Percentiles rank a stretch among this genome's conserved stretches.
Conservation (phyloP, 2,329 filamentous ascomycete genomes). For the Epichloe sp. region DNA sequence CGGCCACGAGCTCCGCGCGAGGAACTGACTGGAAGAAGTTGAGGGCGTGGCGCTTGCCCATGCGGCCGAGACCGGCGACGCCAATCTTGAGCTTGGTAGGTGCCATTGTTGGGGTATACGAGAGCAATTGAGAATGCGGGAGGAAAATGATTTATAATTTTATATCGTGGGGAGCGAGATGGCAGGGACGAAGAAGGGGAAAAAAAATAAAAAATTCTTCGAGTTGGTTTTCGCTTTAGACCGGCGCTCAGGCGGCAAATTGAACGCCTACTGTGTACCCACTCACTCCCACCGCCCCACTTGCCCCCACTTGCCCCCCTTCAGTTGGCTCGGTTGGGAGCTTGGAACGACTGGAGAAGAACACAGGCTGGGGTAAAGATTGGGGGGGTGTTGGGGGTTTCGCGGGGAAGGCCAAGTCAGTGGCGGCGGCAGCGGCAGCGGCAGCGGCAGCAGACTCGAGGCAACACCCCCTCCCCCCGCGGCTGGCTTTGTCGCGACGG, state of each 20-base stretch:
- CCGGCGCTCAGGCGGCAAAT: no score
- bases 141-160: background rate
- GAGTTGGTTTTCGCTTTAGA: no score
- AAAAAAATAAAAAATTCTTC: no score
- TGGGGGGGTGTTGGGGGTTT: background rate
- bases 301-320: no score
- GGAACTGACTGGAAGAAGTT: slow-evolving; percentile 32
- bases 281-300: no score
- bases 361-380: background rate
- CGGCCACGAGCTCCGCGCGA: slow-evolving; percentile 35
- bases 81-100: slow-evolving; percentile 27
- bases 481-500: no score
- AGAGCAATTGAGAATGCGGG: background rate
- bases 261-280: no score
- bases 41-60: slow-evolving; percentile 38
- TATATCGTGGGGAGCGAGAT: background rate
- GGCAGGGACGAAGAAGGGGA: no score
- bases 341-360: background rate
- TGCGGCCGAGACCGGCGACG: slow-evolving; percentile 37
- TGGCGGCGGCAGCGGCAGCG: no score
- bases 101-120: slow-evolving; percentile 6
- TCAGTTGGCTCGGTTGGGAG: no score
- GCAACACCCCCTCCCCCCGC: no score
- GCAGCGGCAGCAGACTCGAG: no score
- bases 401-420: background rate